Base-by-base conservation (phyloP, 768 basidiomycete genomes). In the Harrya chromipes region DNA sequence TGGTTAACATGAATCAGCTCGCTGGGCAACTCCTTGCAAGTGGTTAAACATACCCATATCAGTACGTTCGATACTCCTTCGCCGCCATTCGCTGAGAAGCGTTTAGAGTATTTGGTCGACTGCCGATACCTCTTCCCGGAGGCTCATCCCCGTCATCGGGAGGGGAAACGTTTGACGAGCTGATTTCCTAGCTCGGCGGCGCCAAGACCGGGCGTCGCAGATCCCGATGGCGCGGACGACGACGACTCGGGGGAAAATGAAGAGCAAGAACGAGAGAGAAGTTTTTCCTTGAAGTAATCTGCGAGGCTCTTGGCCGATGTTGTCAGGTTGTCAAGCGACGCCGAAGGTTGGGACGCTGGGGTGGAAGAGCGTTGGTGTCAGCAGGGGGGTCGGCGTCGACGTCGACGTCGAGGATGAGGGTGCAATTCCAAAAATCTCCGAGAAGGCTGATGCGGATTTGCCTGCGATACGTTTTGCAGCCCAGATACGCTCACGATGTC, bases 251-350 rank as follows among this genome's bases (percentile, higher is more conserved):
- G 45, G 35, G 48, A 46, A 10, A 41, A 40, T n/a, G 52, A 35
- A 4, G 57, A 54, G 24, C 61, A 64, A n/a, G 60, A 54, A 52
- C 83, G 85, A 21, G 80, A 76, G 2, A 74, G 61, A 52, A 94
- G 77, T 61, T 88, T 91, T 57, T 87, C 86, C 57, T 84, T 85
- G 70, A 97, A 94, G 68, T 97, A 97, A 67, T 95, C 93, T 10
- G 82, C 78, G 2, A 95, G 81, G 57, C 83, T 90, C 61, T 87
- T 86, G 4, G 78, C 73, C 17, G 87, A 87, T 0, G 81, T 89
- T 4, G 82, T 87, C 27, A 90, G 66, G 50, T 81, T 77, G 59
- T 82, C 75, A 7, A 67, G 65, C 14, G 63, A 54, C 24, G 62
- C 55, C 3, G 37, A 27, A 13, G 49, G 41, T 31, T 71, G 70